phyloP scores from a whole-genome alignment of 208 protist species.

The Naegleria lovaniensis region DNA sequence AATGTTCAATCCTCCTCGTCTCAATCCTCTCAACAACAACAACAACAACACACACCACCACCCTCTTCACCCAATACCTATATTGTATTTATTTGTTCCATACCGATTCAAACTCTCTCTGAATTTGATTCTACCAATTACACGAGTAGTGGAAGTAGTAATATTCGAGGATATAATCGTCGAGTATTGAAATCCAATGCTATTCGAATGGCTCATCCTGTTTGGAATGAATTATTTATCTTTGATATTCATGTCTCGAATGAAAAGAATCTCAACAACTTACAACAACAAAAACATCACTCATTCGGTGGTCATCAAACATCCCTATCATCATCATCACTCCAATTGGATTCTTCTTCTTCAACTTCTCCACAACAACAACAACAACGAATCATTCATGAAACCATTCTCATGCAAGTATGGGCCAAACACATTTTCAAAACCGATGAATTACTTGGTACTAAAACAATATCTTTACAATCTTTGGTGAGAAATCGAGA shows the following conservation, averaged over 20 bases:
- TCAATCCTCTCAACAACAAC: too few species aligned
- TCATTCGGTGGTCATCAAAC: too few species aligned
- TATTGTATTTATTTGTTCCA: background rate
- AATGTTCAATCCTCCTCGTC: too few species aligned
- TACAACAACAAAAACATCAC: too few species aligned
- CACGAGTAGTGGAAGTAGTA: background rate
- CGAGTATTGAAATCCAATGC: background rate
- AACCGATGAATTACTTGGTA: background rate
- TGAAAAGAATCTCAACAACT: too few species aligned
- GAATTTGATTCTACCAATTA: background rate
- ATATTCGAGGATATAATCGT: background rate
- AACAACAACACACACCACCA: background rate
- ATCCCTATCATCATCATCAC: too few species aligned
- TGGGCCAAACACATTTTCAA: background rate
- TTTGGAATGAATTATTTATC: background rate
- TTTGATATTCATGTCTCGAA: background rate
- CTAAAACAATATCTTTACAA: background rate
- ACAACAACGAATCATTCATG: background rate
- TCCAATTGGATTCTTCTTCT: too few species aligned
- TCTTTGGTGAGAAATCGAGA: background rate
- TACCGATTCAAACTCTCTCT: background rate
- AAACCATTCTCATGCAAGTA: background rate
- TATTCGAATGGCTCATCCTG: background rate
- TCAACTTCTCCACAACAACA: too few species aligned
- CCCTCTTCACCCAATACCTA: background rate